Conservation (phyloP, 352 stramenopile genomes). For the Blastocystis sp. region DNA sequence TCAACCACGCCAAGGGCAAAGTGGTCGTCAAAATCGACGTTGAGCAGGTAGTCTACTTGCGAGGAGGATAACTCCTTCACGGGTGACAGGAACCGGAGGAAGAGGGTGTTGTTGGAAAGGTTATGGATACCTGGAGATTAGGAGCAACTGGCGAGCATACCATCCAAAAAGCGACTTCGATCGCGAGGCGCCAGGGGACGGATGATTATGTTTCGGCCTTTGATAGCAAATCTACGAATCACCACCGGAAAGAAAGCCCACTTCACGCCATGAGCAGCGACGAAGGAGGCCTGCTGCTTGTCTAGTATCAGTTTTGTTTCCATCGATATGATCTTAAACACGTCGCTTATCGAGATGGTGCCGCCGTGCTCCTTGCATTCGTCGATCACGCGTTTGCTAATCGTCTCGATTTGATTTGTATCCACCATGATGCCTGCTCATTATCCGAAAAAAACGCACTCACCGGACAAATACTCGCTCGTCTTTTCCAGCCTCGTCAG, state of each 20-base stretch:
- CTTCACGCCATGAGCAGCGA: slow-evolving; percentile 47
- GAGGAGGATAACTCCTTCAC: slow-evolving; percentile 30
- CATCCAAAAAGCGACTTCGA: slow-evolving; percentile 52
- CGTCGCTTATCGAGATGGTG: slow-evolving; percentile 8
- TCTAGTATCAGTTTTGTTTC: slow-evolving; percentile 49
- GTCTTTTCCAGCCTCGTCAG: slow-evolving; percentile 27
- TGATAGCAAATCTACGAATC: slow-evolving; percentile 14
- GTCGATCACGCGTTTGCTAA: slow-evolving; percentile 7
- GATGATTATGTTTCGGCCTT: slow-evolving; percentile 27
- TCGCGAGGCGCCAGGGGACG: slow-evolving; percentile 46
- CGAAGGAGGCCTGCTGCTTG: slow-evolving; percentile 18
- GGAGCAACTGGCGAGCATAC: neutral
- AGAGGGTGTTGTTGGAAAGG: slow-evolving; percentile 49
- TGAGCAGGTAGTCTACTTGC: slow-evolving; percentile 65
- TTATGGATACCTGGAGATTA: slow-evolving; percentile 23
- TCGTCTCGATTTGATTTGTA: slow-evolving; percentile 16
- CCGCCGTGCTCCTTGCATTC: slow-evolving; percentile 27
- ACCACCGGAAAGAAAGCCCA: neutral
- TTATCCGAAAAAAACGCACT: neutral
- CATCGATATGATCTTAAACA: slow-evolving; percentile 23
- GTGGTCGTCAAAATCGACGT: slow-evolving; percentile 64
- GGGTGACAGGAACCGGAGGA: slow-evolving; percentile 60
- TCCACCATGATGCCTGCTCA: neutral
- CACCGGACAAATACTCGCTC: slow-evolving; percentile 29
- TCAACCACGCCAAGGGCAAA: slow-evolving; percentile 29